Evolutionary conservation across 2,329 filamentous ascomycete species (phyloP), one percentile per base, ranked within the genome.

Genomic region (Endocalyx cinctus): DNA sequence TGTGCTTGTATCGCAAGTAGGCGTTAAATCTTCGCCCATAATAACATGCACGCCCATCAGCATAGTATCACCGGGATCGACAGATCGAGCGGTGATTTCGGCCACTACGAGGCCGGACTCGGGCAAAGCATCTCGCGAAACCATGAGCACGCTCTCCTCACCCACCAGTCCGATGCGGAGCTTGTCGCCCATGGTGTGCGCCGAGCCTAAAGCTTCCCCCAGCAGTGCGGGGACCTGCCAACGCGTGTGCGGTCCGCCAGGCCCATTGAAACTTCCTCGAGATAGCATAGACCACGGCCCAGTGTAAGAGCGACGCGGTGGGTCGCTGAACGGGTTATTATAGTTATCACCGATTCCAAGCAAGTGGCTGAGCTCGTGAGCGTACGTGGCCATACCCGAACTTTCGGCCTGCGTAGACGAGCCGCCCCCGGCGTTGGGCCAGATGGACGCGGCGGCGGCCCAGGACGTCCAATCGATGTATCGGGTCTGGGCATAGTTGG

Each of bases 381-480:
- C 71, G 41, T 68, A 75, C 0, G 67, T 70, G 1, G 60, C 63
- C 66, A 71, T 68, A 6, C 71, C 71, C 2, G 66, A 71, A 44
- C 65, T 70, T 44, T 74, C 71, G 3, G 59, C 69, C 49, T 74
- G 71, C 0, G 68, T 72, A 1, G 67, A 72, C 1, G 69, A 72
- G 11, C 70, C 70, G 18, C 58, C 58, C 2, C 67, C 70, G 0
- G 70, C 70, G 26, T 74, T 73, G 4, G 70, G 70, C 71, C 71
- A 75, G 37, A 73, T 67, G 1, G 57, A 61, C 0, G 68, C 62
- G 1, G 69, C 70, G 4, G 70, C 51, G 4, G 67, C 68, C 69
- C 70, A 74, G 3, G 66, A 70, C 0, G 68, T 70, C 71, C 70
- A 74, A 10, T 66, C 59, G 12, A 74, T 69, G 33, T 74, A 74